Evolutionary conservation across 2,329 filamentous ascomycete genomes (phyloP).

Genomic region (Sarocladium strictum): DNA sequence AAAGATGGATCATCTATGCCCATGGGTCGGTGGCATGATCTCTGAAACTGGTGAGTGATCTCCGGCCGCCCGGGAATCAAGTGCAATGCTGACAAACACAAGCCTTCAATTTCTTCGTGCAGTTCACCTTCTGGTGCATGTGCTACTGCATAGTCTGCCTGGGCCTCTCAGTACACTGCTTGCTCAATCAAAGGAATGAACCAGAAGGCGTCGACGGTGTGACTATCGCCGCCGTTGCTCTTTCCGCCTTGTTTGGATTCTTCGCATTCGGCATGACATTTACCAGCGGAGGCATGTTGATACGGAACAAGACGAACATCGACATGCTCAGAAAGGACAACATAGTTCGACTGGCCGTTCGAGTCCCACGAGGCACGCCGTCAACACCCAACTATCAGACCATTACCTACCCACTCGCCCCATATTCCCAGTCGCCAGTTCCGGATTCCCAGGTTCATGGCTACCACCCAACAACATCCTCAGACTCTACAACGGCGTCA

Average conservation of each 20-base stretch:
- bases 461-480: constrained; percentile 10
- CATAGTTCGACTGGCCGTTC: constrained; percentile 68
- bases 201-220: constrained; percentile 44
- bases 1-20: constrained; percentile 95
- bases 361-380: constrained; percentile 49
- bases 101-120: constrained; percentile 88
- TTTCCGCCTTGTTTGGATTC: constrained; percentile 69
- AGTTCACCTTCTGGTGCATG: constrained; percentile 72
- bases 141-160: constrained; percentile 62
- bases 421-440: constrained; percentile 17
- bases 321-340: constrained; percentile 63
- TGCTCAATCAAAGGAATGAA: constrained; percentile 46
- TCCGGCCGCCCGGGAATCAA: no score
- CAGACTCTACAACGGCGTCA: constrained; percentile 14
- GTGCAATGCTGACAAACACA: neutral
- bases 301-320: constrained; percentile 76
- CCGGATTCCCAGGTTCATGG: constrained; percentile 12
- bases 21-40: constrained; percentile 92
- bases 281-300: constrained; percentile 63
- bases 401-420: constrained; percentile 52
- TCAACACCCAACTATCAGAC: constrained; percentile 38
- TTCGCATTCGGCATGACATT: constrained; percentile 73
- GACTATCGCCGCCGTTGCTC: constrained; percentile 59
- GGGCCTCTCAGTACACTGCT: constrained; percentile 56
- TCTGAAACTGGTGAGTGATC: constrained; percentile 64